A percentile compares a stretch with the other conserved stretches of the same genome.
These are phyloP conservation scores for Cladophialophora psammophila DNA, from an alignment of 2,329 filamentous ascomycete genomes.

Conservation along the genomic window DNA sequence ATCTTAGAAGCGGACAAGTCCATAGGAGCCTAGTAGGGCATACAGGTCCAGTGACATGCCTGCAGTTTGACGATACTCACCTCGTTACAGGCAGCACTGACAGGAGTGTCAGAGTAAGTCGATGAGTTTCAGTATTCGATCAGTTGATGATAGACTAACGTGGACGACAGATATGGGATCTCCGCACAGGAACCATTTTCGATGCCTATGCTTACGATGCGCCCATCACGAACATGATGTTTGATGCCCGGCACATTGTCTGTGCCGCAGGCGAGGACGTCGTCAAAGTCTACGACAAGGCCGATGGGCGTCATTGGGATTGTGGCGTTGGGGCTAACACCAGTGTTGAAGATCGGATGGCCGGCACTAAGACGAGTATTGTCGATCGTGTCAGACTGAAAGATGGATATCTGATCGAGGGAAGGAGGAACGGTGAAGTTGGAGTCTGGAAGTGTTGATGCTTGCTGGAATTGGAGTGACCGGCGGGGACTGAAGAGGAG, in stretches of 20 bases:
- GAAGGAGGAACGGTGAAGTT: constrained; percentile 83
- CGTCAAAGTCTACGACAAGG: constrained; percentile 98
- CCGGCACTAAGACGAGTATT: constrained; percentile 68
- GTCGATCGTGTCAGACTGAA: constrained; percentile 89
- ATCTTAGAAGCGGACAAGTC: constrained; percentile 95
- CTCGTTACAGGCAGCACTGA: constrained; percentile 92
- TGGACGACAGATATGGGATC: constrained; percentile 89
- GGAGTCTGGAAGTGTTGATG: constrained; percentile 84
- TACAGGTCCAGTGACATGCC: constrained; percentile 88
- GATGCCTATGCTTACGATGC: constrained; percentile 96
- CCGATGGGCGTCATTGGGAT: constrained; percentile 94
- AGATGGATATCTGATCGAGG: constrained; percentile 93
- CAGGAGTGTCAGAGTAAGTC: constrained; percentile 86
- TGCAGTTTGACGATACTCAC: constrained; percentile 96
- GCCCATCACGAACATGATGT: constrained; percentile 95
- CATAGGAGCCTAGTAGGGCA: constrained; percentile 94
- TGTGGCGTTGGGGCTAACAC: constrained; percentile 79
- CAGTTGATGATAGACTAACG: constrained; percentile 39
- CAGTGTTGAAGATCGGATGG: constrained; percentile 63
- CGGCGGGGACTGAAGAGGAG: background rate
- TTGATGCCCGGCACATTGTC: constrained; percentile 88
- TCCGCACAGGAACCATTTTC: constrained; percentile 91
- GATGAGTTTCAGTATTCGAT: constrained; percentile 27
- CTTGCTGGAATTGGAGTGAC: background rate
- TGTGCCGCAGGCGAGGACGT: constrained; percentile 90